Evolutionary conservation across 345 rosid genomes (phyloP), one percentile per base, ranked within the genome.

Genomic region (Sisymbrium altissimum): DNA sequence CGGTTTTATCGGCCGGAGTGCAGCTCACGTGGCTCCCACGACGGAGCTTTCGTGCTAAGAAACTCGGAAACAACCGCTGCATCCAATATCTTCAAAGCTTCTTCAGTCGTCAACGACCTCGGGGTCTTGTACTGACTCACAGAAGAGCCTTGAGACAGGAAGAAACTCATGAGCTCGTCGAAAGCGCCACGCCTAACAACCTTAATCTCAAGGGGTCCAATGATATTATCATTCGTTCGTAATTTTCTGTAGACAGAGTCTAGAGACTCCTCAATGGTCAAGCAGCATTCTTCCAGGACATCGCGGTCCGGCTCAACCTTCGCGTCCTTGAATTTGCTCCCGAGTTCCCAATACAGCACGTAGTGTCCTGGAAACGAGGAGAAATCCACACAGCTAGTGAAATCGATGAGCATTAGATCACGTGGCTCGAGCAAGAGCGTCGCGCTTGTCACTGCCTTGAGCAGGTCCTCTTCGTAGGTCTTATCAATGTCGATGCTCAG

Each of bases 81-180:
- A 17, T 89, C 86, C 80, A 93, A 79, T 52, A 90, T 77, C 70
- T 78, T 59, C 8, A 84, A 40, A 5, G 92, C 86, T 63, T 81
- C 85, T 70, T 74, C 82, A 14, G 79, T 82, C n/a, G 76, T 84
- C 70, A 93, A 86, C 72, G 92, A 90, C 70, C 97, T 87, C 2
- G 97, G 96, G 0, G 97, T 93, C 84, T 93, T 93, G 84, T 93
- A 93, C 55, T 93, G 98, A 78, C 92, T 93, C 58, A 90, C 83
- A 0, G 98, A 93, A 46, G 98, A 93, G 3, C 98, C 98, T 60
- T 79, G 84, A 23, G 91, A 86, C 7, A 90, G 69, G 36, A 87
- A 90, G 5, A 83, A 86, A 68, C 83, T 89, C 98, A 93, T 90
- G 19, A 90, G 86, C 6, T 85, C 85, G 25, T 93, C 93, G 29